phyloP scores from a whole-genome alignment of 768 basidiomycete species.

The Naematelia aurantialba region DNA sequence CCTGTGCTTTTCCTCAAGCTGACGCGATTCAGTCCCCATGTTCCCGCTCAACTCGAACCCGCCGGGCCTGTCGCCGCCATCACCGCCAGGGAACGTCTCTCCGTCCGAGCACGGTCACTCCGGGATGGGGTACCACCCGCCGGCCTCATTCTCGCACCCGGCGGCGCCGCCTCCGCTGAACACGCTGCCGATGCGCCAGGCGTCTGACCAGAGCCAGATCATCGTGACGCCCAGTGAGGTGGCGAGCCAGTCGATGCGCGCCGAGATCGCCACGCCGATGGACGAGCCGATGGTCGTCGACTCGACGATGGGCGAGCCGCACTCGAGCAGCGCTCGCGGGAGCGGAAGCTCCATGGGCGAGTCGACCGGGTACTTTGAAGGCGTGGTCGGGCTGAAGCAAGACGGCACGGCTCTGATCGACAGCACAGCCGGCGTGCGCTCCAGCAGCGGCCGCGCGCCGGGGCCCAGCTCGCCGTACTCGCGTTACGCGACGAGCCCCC shows the following conservation, averaged over 20 bases:
- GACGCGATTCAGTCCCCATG: conserved; percentile 24
- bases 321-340: conserved; percentile 5
- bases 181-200: conserved; percentile 23
- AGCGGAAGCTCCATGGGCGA: conserved; percentile 18
- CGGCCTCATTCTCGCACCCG: conserved; percentile 31
- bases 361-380: conserved; percentile 37
- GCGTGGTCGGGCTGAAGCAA: conserved; percentile 33
- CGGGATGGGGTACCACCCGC: conserved; percentile 1
- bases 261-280: conserved; percentile 9
- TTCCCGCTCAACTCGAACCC: conserved; percentile 31
- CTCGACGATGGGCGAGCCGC: conserved; percentile 7
- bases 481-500: conserved; percentile 22
- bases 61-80: conserved; percentile 33
- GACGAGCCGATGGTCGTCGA: conserved; percentile 32
- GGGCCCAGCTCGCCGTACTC: conserved; percentile 8
- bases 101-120: conserved; percentile 7
- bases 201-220: conserved; percentile 29
- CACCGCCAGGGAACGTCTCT: conserved; percentile 19
- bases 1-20: background rate
- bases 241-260: conserved; percentile 9
- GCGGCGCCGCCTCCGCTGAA: conserved; percentile 27
- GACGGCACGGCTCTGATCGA: conserved; percentile 35
- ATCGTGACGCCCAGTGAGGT: conserved; percentile 39
- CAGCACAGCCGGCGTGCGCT: background rate
- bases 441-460: too few relatives aligned